phyloP scores from a whole-genome alignment of 495 filamentous ascomycete genomes.

The Penicillium fimorum region DNA sequence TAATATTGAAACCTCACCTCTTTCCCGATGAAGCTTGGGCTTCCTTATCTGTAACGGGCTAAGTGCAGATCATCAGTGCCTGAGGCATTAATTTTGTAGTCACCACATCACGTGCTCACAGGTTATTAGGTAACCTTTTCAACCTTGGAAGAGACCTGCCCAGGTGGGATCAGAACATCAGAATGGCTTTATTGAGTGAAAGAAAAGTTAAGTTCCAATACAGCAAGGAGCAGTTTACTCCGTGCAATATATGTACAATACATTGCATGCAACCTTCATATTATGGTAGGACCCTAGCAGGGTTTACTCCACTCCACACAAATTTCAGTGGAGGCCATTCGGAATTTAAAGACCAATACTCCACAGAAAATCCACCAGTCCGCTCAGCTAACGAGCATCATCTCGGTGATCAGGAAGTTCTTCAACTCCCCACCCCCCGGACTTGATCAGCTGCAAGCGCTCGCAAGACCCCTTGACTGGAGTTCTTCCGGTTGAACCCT shows the following conservation, averaged over 20 bases:
- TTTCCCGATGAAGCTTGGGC: conserved; percentile 5
- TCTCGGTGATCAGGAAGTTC: neutral
- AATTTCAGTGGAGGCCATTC: conserved; percentile 3
- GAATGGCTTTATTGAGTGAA: neutral
- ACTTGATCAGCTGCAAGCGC: conserved; percentile 1
- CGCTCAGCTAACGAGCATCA: conserved; percentile 6
- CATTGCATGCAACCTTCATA: neutral
- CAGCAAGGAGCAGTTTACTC: neutral
- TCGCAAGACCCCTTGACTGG: neutral
- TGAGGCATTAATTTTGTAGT: neutral
- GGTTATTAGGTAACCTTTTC: too few species aligned
- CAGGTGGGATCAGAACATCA: too few species aligned
- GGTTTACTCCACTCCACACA: conserved; percentile 2
- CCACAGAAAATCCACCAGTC: conserved; percentile 1
- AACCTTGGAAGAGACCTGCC: too few species aligned
- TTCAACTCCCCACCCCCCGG: neutral
- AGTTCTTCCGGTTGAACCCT: neutral
- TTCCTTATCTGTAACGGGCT: conserved; percentile 20
- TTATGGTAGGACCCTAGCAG: neutral
- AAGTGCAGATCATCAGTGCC: neutral
- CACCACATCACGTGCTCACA: neutral
- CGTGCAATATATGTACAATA: neutral
- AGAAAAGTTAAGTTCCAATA: neutral
- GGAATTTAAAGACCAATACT: conserved; percentile 7
- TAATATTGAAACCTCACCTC: neutral